Percentiles rank a stretch among this genome's conserved stretches.
Evolutionary conservation across 2,329 filamentous ascomycete genomes (phyloP).

Genomic region (Fonsecaea pedrosoi): DNA sequence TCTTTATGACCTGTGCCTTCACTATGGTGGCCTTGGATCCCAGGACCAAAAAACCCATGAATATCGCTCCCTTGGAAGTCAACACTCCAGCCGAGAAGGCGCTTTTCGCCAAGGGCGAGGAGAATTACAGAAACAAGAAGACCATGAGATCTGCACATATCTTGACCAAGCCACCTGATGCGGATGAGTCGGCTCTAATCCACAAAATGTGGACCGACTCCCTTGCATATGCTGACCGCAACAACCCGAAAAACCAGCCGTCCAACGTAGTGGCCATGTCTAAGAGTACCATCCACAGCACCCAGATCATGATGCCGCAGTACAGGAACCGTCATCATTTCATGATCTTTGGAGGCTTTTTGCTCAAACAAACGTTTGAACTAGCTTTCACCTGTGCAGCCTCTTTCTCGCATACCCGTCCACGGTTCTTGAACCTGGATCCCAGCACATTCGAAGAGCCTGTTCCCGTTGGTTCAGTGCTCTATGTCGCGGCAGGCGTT

Average conservation of each 20-base stretch:
- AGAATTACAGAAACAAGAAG: constrained; percentile 72
- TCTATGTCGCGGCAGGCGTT: constrained; percentile 75
- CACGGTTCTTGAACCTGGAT: constrained; percentile 74
- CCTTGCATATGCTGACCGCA: constrained; percentile 66
- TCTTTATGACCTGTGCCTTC: constrained; percentile 74
- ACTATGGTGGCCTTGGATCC: constrained; percentile 79
- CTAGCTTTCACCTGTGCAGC: constrained; percentile 77
- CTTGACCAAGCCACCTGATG: constrained; percentile 71
- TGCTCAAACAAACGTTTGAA: constrained; percentile 77
- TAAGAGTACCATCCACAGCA: constrained; percentile 67
- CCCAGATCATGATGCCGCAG: constrained; percentile 78
- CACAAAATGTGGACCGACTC: constrained; percentile 76
- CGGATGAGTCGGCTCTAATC: constrained; percentile 73
- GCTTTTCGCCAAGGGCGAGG: constrained; percentile 68
- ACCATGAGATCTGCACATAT: constrained; percentile 65
- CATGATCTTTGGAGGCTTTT: constrained; percentile 79
- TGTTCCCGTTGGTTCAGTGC: constrained; percentile 74
- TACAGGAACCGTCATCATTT: constrained; percentile 70
- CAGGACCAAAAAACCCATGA: constrained; percentile 68
- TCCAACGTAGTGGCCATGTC: constrained; percentile 68
- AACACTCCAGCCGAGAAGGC: constrained; percentile 70
- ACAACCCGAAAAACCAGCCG: constrained; percentile 61
- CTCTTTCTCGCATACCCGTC: constrained; percentile 71
- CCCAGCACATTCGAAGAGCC: constrained; percentile 77
- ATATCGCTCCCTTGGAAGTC: constrained; percentile 66